Evolutionary conservation across 768 basidiomycete genomes (phyloP).

Genomic region (Gloeopeniophorella convolvens): DNA sequence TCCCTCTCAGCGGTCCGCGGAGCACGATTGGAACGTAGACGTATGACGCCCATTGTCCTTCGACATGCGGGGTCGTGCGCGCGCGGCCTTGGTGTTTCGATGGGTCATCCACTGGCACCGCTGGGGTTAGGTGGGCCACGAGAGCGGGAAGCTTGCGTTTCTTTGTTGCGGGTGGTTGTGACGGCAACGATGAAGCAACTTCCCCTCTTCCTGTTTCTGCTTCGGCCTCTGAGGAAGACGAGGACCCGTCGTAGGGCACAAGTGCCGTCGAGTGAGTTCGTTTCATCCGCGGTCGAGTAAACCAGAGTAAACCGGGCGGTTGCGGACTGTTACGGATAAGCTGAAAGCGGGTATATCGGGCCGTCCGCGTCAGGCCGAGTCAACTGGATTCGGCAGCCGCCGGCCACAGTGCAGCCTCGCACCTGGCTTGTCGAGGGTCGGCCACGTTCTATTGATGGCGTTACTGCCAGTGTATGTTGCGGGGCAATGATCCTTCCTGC

Average conservation of each 20-base stretch:
- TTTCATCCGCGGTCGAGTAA: slow-evolving; percentile 9
- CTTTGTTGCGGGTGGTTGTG: slow-evolving; percentile 24
- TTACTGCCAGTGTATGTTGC: too few relatives aligned
- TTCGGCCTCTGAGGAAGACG: slow-evolving; percentile 1
- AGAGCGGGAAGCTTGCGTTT: slow-evolving; percentile 55
- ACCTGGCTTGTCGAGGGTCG: too few relatives aligned
- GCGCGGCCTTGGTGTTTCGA: slow-evolving; percentile 77
- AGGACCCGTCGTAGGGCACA: slow-evolving; percentile 13
- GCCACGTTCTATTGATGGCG: too few relatives aligned
- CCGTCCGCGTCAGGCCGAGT: too few relatives aligned
- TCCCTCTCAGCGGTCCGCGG: slow-evolving; percentile 35
- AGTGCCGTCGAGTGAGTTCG: slow-evolving; percentile 4
- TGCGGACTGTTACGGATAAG: background rate
- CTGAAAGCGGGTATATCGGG: background rate
- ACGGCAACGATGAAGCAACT: too few relatives aligned
- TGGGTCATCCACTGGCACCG: slow-evolving; percentile 63
- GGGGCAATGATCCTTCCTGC: too few relatives aligned
- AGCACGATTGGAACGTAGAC: slow-evolving; percentile 63
- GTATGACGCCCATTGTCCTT: slow-evolving; percentile 80
- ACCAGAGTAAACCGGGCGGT: background rate
- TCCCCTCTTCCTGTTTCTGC: too few relatives aligned
- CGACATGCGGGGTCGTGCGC: slow-evolving; percentile 70
- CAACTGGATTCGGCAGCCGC: too few relatives aligned
- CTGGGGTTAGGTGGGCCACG: slow-evolving; percentile 39
- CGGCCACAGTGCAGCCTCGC: too few relatives aligned